These are phyloP conservation scores for Corylus avellana DNA, from an alignment of 306 rosid species.

Conservation along the genomic window DNA sequence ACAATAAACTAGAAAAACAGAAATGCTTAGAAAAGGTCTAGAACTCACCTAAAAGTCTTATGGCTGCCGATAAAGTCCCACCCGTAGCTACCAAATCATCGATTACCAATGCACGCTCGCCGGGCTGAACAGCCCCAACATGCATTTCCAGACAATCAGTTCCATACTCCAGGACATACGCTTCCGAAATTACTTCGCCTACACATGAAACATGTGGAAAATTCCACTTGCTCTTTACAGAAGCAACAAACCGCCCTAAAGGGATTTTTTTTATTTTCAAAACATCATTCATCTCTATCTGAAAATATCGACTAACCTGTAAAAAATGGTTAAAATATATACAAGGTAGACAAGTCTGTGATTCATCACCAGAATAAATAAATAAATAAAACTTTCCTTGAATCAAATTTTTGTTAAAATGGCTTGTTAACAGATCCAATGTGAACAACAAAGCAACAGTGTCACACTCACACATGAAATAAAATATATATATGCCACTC, in stretches of 20 bases:
- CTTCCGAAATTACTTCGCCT: conserved; percentile 87
- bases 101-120: conserved; percentile 81
- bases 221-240: neutral
- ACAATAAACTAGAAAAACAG: neutral
- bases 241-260: neutral
- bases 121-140: conserved; percentile 72
- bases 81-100: conserved; percentile 98
- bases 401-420: neutral
- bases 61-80: conserved; percentile 91
- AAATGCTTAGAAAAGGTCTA: neutral
- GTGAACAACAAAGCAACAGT: too few relatives aligned
- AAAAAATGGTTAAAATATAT: neutral
- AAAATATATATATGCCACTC: neutral
- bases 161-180: conserved; percentile 86
- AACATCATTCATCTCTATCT: neutral
- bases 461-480: too few relatives aligned
- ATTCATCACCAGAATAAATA: neutral
- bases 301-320: neutral
- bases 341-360: neutral
- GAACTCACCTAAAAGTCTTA: conserved; percentile 75
- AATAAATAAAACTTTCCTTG: neutral
- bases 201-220: conserved; percentile 19
- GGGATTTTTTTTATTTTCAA: too few relatives aligned
- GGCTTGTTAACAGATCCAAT: neutral
- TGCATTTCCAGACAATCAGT: conserved; percentile 91